Base-by-base conservation (phyloP, 331 rosid genomes). In the Cydonia oblonga region DNA sequence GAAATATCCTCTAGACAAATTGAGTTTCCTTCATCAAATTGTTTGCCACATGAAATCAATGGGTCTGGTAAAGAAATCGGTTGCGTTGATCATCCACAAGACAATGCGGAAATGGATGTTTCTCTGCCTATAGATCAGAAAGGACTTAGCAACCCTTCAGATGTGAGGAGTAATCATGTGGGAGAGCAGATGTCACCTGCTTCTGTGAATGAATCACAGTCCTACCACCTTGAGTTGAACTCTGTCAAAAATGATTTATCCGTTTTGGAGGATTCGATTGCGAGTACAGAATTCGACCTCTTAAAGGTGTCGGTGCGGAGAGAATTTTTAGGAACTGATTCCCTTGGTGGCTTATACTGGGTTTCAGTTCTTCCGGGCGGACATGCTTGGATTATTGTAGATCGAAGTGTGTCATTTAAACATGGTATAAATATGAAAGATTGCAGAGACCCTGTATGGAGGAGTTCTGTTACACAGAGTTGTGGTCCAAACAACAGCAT, bases 241-340 rank as follows among this genome's bases (percentile, higher is more conserved):
- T 80, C 85, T 28, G 49, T 91, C 33, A 95, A 78, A 81, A 88
- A 63, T 72, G 90, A 91, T 64, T 76, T 88, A 51, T 78, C 85
- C n/a, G 74, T 70, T 28, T 80, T 89, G 75, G 87, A 88, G 66
- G 96, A 89, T 51, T 88, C 96, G 72, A 84, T 95, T 28, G 66
- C 85, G 28, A 57, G 76, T 68, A 57, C 70, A 62, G 93, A 83
- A 81, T 84, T 77, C 38, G 93, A 88, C 82, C 88, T 91, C 40
- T 72, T 77, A 51, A 95, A 80, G 90, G 80, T 89, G 22, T 88
- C 92, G 66, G 83, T 86, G 59, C 90, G 97, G 38, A 87, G 90
- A 81, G 97, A 95, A 73, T 88, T 85, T 79, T 63, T 95, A 83
- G 99, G 99, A 26, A 77, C 57, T 64, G 99, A 95, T 81, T 88